phyloP scores from a whole-genome alignment of 2,329 filamentous ascomycete genomes.

The Boeremia lycopersici region DNA sequence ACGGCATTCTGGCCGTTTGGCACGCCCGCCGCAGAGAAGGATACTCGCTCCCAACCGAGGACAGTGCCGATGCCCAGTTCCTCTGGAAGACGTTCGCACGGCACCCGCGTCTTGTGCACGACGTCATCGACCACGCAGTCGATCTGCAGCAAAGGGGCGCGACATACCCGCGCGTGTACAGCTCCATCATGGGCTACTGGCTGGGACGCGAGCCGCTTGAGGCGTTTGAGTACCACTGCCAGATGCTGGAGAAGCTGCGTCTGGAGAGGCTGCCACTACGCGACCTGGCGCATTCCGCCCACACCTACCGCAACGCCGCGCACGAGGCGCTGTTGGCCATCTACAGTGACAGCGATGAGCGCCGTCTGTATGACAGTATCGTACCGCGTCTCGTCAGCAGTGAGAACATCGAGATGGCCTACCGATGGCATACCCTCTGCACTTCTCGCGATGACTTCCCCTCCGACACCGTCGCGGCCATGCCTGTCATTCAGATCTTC shows the following conservation, averaged over 20 bases:
- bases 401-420: constrained; percentile 31
- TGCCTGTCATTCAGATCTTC: constrained; percentile 38
- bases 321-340: constrained; percentile 42
- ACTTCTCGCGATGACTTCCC: constrained; percentile 46
- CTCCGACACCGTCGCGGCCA: constrained; percentile 36
- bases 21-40: constrained; percentile 43
- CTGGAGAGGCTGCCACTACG: constrained; percentile 35
- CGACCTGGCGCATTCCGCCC: constrained; percentile 20
- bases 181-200: constrained; percentile 51
- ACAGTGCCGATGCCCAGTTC: constrained; percentile 45
- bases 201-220: constrained; percentile 26
- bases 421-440: constrained; percentile 51
- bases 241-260: constrained; percentile 31
- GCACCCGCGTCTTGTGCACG: constrained; percentile 41
- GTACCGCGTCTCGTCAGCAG: constrained; percentile 43
- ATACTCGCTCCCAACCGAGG: constrained; percentile 49
- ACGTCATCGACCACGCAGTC: constrained; percentile 50
- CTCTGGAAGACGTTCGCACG: constrained; percentile 56
- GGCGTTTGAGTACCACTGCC: constrained; percentile 35
- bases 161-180: constrained; percentile 50
- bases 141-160: constrained; percentile 49
- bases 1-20: constrained; percentile 54
- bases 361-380: constrained; percentile 51
- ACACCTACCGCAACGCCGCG: constrained; percentile 23
- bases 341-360: constrained; percentile 46